Evolutionary conservation across 2,329 filamentous ascomycete genomes (phyloP).

Genomic region (Fusarium torreyae): DNA sequence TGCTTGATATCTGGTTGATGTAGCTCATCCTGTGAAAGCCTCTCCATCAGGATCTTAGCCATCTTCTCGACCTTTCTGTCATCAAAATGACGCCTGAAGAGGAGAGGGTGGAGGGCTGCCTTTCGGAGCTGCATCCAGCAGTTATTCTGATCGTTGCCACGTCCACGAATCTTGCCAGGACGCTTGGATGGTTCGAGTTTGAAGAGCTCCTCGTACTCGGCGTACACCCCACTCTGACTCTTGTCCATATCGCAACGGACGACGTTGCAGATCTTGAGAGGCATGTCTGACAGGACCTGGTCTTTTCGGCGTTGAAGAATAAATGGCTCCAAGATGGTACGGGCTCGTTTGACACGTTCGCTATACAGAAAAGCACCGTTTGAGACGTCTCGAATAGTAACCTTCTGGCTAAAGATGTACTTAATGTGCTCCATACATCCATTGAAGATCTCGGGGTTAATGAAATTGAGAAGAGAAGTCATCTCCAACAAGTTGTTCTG

Average conservation of each 20-base stretch:
- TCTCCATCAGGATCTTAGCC: slow-evolving; percentile 80
- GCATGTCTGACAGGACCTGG: slow-evolving; percentile 88
- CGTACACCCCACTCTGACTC: slow-evolving; percentile 81
- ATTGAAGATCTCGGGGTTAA: slow-evolving; percentile 87
- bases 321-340: slow-evolving; percentile 94
- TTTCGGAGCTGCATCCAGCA: slow-evolving; percentile 93
- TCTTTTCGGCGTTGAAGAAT: slow-evolving; percentile 94
- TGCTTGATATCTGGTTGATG: slow-evolving; percentile 67
- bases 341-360: slow-evolving; percentile 87
- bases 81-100: slow-evolving; percentile 86
- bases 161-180: slow-evolving; percentile 64
- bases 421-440: slow-evolving; percentile 84
- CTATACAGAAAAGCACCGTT: slow-evolving; percentile 88
- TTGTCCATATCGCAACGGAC: slow-evolving; percentile 85
- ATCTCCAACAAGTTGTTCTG: slow-evolving; percentile 97
- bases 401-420: slow-evolving; percentile 92
- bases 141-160: slow-evolving; percentile 73
- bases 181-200: slow-evolving; percentile 71
- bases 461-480: slow-evolving; percentile 91
- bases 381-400: slow-evolving; percentile 83
- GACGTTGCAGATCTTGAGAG: slow-evolving; percentile 82
- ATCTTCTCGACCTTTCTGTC: slow-evolving; percentile 84
- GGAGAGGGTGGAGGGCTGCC: slow-evolving; percentile 90
- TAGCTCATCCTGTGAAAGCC: slow-evolving; percentile 71
- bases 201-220: slow-evolving; percentile 74